Conservation (phyloP, 2,329 filamentous ascomycete genomes). For the Dryadomyces sulphureus region DNA sequence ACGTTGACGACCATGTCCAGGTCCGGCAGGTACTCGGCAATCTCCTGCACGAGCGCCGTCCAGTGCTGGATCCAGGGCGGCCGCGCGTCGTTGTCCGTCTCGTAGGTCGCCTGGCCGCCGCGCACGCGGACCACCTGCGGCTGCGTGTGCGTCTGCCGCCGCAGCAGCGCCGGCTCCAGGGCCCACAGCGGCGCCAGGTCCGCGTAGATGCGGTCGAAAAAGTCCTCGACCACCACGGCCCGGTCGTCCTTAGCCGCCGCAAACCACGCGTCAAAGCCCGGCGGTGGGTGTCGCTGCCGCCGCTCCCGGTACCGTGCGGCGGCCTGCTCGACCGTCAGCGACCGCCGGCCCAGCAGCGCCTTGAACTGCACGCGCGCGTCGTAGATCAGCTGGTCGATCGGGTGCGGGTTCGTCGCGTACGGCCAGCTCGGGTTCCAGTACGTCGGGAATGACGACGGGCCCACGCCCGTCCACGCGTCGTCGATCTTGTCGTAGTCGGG, state of each 20-base stretch:
- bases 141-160: conserved; percentile 23
- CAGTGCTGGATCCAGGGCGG: conserved; percentile 32
- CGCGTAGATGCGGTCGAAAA: conserved; percentile 38
- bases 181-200: conserved; percentile 40
- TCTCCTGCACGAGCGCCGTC: conserved; percentile 32
- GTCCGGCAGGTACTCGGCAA: conserved; percentile 40
- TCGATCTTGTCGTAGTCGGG: not conserved
- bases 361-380: conserved; percentile 22
- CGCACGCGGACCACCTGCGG: conserved; percentile 31
- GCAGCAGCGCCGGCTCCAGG: conserved; percentile 21
- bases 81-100: conserved; percentile 22
- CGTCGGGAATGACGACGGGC: no score
- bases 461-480: no score
- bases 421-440: no score
- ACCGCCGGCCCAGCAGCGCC: conserved; percentile 24
- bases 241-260: conserved; percentile 24
- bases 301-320: conserved; percentile 29
- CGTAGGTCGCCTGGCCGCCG: conserved; percentile 22
- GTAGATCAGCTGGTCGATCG: conserved; percentile 30
- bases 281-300: conserved; percentile 30
- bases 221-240: conserved; percentile 29
- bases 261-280: conserved; percentile 31
- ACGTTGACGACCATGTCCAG: conserved; percentile 53
- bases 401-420: conserved; percentile 18
- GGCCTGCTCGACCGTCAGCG: conserved; percentile 26